These are phyloP conservation scores for Mycothermus thermophilus DNA, from an alignment of 495 filamentous ascomycete species.

Conservation along the genomic window DNA sequence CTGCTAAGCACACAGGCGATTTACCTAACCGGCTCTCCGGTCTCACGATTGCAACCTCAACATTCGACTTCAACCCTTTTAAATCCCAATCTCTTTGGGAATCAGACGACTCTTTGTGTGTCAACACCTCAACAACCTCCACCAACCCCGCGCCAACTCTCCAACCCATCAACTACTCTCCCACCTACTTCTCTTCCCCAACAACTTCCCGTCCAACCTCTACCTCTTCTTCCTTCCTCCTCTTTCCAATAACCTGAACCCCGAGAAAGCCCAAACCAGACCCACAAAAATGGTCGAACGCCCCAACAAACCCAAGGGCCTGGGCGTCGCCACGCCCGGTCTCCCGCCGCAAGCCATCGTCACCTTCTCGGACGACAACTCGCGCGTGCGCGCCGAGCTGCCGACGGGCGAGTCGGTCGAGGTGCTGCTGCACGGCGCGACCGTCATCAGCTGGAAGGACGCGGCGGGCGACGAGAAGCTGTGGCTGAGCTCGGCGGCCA, in stretches of 20 bases:
- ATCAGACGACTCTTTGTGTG: background rate
- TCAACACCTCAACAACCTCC: too few relatives aligned
- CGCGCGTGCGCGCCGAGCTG: slow-evolving; percentile 53
- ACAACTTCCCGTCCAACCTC: background rate
- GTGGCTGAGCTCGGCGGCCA: slow-evolving; percentile 69
- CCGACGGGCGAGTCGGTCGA: slow-evolving; percentile 76
- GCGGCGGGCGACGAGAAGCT: slow-evolving; percentile 69
- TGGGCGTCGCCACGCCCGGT: slow-evolving; percentile 53
- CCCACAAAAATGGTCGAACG: slow-evolving; percentile 56
- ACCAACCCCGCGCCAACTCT: background rate
- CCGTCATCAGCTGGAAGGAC: slow-evolving; percentile 84
- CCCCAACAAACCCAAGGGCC: slow-evolving; percentile 72
- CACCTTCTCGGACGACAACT: slow-evolving; percentile 50
- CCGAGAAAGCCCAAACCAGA: too few relatives aligned
- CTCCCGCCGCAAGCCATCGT: slow-evolving; percentile 54
- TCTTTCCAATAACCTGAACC: background rate
- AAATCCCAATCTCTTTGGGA: too few relatives aligned
- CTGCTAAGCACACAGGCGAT: too few relatives aligned
- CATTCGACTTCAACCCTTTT: too few relatives aligned
- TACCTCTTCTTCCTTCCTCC: background rate
- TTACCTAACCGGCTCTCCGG: too few relatives aligned
- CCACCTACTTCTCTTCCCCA: background rate
- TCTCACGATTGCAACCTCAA: too few relatives aligned
- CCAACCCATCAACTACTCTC: background rate
- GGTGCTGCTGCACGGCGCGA: slow-evolving; percentile 81